A percentile compares a stretch with the other conserved stretches of the same genome.
Conservation (phyloP, 169 alveolate species). For the Plasmodium vivax region DNA sequence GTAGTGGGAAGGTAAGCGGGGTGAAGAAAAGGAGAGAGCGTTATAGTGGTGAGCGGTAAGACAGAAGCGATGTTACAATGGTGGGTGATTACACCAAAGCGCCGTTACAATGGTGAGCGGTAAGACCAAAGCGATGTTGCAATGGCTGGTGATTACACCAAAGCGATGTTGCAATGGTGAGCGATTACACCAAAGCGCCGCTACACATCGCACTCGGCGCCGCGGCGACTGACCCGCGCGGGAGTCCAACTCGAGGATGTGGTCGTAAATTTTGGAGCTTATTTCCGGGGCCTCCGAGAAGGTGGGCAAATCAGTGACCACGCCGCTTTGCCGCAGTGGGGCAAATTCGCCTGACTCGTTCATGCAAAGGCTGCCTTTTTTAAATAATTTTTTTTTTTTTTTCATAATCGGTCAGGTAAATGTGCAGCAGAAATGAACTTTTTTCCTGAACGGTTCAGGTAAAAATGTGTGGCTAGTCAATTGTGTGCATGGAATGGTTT, state of each 20-base stretch:
- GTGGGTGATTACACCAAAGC: not conserved
- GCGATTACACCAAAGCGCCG: not conserved
- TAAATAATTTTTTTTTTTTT: conserved; percentile 13
- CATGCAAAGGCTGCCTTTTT: not conserved
- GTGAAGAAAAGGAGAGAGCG: not conserved
- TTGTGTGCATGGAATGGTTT: not conserved
- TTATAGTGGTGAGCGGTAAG: not conserved
- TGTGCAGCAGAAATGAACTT: not conserved
- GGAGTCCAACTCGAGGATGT: conserved; percentile 16
- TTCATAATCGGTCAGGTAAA: not conserved
- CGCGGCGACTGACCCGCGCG: not conserved
- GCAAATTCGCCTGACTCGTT: conserved; percentile 9
- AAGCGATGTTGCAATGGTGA: not conserved
- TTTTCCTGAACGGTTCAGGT: conserved; percentile 2
- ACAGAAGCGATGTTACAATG: not conserved
- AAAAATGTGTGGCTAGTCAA: not conserved
- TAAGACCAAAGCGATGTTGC: not conserved
- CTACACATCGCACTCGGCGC: not conserved
- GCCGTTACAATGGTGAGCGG: not conserved
- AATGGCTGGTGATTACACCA: not conserved
- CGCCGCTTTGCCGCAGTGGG: not conserved
- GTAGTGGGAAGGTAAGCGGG: not conserved
- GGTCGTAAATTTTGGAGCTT: conserved; percentile 30
- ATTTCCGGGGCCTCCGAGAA: conserved; percentile 9
- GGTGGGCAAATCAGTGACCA: not conserved